Percentiles rank a stretch among this genome's conserved stretches.
These are phyloP conservation scores for Sporopachydermia lactativora DNA, from an alignment of 805 yeast genomes.

Conservation along the genomic window DNA sequence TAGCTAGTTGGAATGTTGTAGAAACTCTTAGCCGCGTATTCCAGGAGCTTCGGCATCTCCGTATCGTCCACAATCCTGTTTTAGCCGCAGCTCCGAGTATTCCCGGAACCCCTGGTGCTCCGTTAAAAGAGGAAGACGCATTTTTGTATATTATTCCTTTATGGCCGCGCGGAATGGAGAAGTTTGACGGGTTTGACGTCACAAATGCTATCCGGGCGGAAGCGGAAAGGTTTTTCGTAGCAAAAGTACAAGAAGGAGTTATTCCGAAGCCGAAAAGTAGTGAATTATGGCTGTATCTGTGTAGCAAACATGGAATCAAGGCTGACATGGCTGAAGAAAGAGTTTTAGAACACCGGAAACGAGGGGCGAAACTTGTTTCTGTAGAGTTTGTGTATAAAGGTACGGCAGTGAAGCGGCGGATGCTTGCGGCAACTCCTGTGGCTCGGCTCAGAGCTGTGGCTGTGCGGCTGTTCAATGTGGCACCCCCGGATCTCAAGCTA, in stretches of 20 bases:
- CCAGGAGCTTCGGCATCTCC: slow-evolving; percentile 30
- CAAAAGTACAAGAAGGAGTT: slow-evolving; percentile 26
- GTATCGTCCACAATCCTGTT: slow-evolving; percentile 42
- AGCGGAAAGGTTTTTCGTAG: slow-evolving; percentile 55
- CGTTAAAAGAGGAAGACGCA: slow-evolving; percentile 13
- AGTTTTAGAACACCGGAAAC: slow-evolving; percentile 2
- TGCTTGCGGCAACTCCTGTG: slow-evolving; percentile 20
- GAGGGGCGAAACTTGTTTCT: slow-evolving; percentile 10
- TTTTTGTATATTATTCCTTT: slow-evolving; percentile 32
- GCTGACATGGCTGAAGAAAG: neutral
- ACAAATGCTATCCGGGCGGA: slow-evolving; percentile 34
- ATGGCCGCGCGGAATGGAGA: slow-evolving; percentile 18
- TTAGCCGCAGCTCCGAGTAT: too few relatives aligned
- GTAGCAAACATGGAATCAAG: slow-evolving; percentile 21
- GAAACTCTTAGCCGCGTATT: slow-evolving; percentile 27
- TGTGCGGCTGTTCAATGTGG: slow-evolving; percentile 12
- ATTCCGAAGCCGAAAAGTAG: slow-evolving; percentile 10
- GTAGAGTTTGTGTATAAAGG: slow-evolving; percentile 9
- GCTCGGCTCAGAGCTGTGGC: slow-evolving; percentile 23
- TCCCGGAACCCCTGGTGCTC: too few relatives aligned
- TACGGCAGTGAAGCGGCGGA: slow-evolving; percentile 6
- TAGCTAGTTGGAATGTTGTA: slow-evolving; percentile 33
- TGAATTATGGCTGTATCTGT: slow-evolving; percentile 30
- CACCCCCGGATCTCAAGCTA: slow-evolving; percentile 15
- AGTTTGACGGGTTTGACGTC: slow-evolving; percentile 46